These are phyloP conservation scores for Bryopsis sp. DNA, from an alignment of 139 green algal species.

Conservation along the genomic window DNA sequence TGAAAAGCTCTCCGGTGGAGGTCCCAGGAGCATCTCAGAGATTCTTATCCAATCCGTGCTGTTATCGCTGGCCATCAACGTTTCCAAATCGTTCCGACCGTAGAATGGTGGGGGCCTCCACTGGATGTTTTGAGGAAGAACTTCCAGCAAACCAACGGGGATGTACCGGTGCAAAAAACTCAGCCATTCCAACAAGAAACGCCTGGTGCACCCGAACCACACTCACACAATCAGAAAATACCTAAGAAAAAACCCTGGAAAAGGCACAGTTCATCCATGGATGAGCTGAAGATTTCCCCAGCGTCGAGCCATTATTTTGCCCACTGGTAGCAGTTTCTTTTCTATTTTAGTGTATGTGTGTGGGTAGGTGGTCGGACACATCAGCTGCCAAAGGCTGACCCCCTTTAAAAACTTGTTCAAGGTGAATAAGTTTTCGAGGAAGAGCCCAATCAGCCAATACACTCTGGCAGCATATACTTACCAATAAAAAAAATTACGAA, in stretches of 20 bases:
- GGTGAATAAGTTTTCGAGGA: no score
- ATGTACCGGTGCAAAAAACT: constrained; percentile 90
- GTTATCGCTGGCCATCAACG: constrained; percentile 61
- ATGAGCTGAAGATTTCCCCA: no score
- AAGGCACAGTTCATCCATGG: no score
- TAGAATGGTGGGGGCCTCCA: constrained; percentile 58
- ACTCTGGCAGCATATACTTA: no score
- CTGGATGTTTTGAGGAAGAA: constrained; percentile 60
- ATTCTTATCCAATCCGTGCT: constrained; percentile 71
- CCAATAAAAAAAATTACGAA: no score
- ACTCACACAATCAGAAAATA: no score
- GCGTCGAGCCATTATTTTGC: no score
- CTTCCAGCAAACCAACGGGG: constrained; percentile 87
- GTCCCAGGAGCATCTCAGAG: constrained; percentile 86
- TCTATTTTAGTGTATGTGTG: neutral
- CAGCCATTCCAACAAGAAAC: constrained; percentile 95
- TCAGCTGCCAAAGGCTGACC: neutral
- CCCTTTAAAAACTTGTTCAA: no score
- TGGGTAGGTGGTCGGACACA: neutral
- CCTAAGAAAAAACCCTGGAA: no score
- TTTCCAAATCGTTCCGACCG: constrained; percentile 76
- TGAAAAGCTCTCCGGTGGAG: constrained; percentile 47
- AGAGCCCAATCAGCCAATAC: no score
- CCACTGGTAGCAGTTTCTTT: no score
- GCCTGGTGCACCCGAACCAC: constrained; percentile 18